Base-by-base conservation (phyloP, 768 basidiomycete species). In the Tricholoma bakamatsutake region DNA sequence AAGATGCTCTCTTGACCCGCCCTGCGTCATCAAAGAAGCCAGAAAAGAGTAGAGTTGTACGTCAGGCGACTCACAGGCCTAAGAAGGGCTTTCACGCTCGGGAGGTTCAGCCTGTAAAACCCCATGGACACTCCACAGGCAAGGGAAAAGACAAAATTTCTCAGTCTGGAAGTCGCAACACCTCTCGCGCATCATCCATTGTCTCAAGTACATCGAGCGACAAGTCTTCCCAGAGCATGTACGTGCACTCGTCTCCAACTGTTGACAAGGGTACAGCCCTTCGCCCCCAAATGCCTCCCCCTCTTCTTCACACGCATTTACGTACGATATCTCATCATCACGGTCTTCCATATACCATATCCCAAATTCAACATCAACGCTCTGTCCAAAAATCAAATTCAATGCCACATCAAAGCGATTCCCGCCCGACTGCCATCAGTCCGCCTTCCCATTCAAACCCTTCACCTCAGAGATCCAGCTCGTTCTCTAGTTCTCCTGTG, bases 101-200 rank as follows among this genome's bases (percentile, higher is more conserved):
- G 46, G 46, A 48, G 28, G 3, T n/a, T 31, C 46, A 17, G 46
- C 28, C 46, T 5, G 28, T 10, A 30, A 48, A 30, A n/a, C 7
- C 28, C 7, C 28, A 31, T 4, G 9, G 15, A 48, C 27, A 2
- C 15, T 13, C 13, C 8, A 28, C 4, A 30, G 68, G 66, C n/a
- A 76, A 75, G 61, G 66, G 66, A 10, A 76, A 72, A 62, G 62
- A 64, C 21, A 68, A 67, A 43, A 59, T 76, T 51, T 68, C 78
- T 8, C 61, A 64, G 15, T 59, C 62, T 24, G 62, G 61, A 27
- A 67, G 65, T 35, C 54, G 54, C 45, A 50, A 70, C 15, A 69
- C 73, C 17, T 81, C 80, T 21, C 70, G 75, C 30, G 67, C 79
- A 9, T 79, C 81, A 5, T 84, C 83, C n/a, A 69, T 81, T n/a